Conservation (phyloP, 805 yeast genomes). For the Yamadazyma phyllophila region DNA sequence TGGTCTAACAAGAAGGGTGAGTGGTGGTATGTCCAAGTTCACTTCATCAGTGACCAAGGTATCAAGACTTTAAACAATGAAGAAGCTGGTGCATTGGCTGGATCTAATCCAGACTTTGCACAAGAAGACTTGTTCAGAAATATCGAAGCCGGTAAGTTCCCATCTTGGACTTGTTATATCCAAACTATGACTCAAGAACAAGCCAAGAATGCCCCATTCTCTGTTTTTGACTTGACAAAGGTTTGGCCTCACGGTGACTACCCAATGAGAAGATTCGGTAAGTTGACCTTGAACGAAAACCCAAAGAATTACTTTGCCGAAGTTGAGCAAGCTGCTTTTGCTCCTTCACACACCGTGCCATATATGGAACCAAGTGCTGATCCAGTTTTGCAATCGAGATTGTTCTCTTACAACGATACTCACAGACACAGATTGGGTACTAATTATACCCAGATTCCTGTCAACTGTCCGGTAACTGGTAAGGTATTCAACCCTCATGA, state of each 20-base stretch:
- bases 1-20: slow-evolving; percentile 75
- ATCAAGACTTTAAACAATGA: slow-evolving; percentile 52
- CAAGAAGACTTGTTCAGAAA: slow-evolving; percentile 77
- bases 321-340: slow-evolving; percentile 59
- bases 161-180: slow-evolving; percentile 82
- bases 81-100: slow-evolving; percentile 65
- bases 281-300: slow-evolving; percentile 73
- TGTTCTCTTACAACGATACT: slow-evolving; percentile 74
- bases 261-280: slow-evolving; percentile 86
- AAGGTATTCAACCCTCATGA: slow-evolving; percentile 58
- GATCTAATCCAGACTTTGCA: slow-evolving; percentile 79
- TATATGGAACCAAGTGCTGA: slow-evolving; percentile 76
- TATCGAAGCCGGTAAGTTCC: slow-evolving; percentile 73
- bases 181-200: slow-evolving; percentile 85
- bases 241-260: slow-evolving; percentile 87
- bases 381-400: slow-evolving; percentile 73
- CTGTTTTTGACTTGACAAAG: slow-evolving; percentile 87
- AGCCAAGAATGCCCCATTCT: slow-evolving; percentile 71
- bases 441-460: slow-evolving; percentile 83
- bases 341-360: slow-evolving; percentile 72
- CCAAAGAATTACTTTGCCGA: slow-evolving; percentile 85
- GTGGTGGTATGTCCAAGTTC: slow-evolving; percentile 78
- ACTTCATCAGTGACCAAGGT: slow-evolving; percentile 66
- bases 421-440: slow-evolving; percentile 74
- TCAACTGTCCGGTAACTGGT: slow-evolving; percentile 69